These are phyloP conservation scores for Tetrapisispora namnaoensis DNA, from an alignment of 805 yeast species.

Conservation along the genomic window DNA sequence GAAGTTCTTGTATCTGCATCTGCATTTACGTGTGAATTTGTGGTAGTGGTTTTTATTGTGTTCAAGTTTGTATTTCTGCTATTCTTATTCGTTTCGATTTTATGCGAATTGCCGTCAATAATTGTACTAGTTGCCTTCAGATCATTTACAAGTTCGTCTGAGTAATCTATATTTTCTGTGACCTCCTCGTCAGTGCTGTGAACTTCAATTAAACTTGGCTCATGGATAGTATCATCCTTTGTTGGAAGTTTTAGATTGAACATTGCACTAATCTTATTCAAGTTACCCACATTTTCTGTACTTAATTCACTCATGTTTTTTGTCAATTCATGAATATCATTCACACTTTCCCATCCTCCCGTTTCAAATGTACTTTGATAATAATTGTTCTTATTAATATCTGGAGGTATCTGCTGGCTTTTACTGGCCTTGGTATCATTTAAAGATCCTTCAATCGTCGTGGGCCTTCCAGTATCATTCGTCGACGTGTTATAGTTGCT, in stretches of 20 bases:
- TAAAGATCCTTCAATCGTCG: neutral
- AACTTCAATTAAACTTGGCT: neutral
- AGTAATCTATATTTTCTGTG: neutral
- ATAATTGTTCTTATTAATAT: neutral
- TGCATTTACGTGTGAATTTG: neutral
- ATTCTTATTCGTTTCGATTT: too few species aligned
- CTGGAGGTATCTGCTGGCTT: neutral
- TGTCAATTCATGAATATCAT: slow-evolving; percentile 24
- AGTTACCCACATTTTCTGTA: neutral
- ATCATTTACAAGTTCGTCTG: neutral
- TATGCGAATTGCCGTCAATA: neutral
- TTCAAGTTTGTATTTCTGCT: too few species aligned
- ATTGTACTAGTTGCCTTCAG: neutral
- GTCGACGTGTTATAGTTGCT: neutral
- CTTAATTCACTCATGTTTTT: neutral
- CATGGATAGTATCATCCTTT: neutral
- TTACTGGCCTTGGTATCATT: neutral
- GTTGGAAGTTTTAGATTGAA: neutral
- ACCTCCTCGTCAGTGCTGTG: neutral
- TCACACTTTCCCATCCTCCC: slow-evolving; percentile 24
- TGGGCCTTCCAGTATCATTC: neutral
- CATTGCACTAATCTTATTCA: neutral
- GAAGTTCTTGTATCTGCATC: neutral
- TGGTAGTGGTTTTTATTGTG: too few species aligned
- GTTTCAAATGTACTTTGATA: neutral